Base-by-base conservation (phyloP, 192 early-diverging fungal species). In the Backusella westeae region DNA sequence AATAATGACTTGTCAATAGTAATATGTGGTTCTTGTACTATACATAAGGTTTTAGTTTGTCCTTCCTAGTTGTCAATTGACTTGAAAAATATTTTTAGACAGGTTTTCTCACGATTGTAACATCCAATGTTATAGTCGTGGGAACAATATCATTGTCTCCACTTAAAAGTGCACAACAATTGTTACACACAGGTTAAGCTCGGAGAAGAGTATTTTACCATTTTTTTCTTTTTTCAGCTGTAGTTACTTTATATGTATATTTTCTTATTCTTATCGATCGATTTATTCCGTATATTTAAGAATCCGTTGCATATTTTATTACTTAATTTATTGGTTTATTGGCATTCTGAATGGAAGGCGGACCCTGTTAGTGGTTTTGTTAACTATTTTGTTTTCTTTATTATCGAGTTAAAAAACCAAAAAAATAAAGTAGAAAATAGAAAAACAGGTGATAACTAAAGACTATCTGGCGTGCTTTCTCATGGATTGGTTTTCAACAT, bases 1-100 rank as follows among this genome's bases (percentile, higher is more conserved):
- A 63, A 63, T 63, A 63, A 63, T 63, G 56, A 63, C 21, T 29
- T 63, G 56, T 63, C 56, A 12, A 63, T 63, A 63, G 56, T 63
- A 63, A 63, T 26, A 29, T 29, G 9, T 29, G 21, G 26, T 63
- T 29, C 21, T 63, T 63, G 26, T 63, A 14, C 12, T 12, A 12
- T 26, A 12, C 21, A 15, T 26, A 29, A 26, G 21, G 8, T 63
- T 63, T 63, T 49, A n/a, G 19, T 21, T 49, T 49, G 46, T 49
- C 46, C 23, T 63, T 63, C 56, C 9, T 14, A 29, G 23, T 12
- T 63, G 56, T 63, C 56, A 63, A 63, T 63, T 63, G 21, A 29
- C 10, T 63, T 63, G 7, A 12, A 21, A 32, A 2, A 26, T 23
- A 21, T 23, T 23, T 23, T 63, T 29, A 29, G 23, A n/a, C 26